Percentiles rank a stretch among this genome's conserved stretches.
Conservation (phyloP, 1,284 basidiomycete species). For the Hypsizygus ulmarius region DNA sequence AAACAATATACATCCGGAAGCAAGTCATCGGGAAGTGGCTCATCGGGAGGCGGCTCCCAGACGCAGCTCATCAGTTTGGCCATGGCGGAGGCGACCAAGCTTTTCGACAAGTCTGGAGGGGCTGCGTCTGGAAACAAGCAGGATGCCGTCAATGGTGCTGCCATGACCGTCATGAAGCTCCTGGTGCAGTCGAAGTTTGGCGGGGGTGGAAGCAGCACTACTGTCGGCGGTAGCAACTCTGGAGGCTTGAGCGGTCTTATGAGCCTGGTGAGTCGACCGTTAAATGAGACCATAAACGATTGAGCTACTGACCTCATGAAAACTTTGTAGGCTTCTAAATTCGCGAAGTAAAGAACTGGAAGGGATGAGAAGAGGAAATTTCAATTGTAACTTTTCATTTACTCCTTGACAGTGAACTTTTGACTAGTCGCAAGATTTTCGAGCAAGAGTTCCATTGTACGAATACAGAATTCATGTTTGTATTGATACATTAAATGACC, state of each 20-base stretch:
- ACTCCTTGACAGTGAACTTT: too few relatives aligned
- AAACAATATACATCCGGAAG: too few relatives aligned
- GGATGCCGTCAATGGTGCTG: conserved; percentile 78
- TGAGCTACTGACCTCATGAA: too few relatives aligned
- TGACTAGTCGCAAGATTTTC: too few relatives aligned
- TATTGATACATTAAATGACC: neutral
- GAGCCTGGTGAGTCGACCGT: conserved; percentile 44
- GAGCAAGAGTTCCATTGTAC: neutral
- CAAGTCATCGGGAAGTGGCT: conserved; percentile 48
- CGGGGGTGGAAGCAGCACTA: conserved; percentile 21
- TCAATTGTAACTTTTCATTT: too few relatives aligned
- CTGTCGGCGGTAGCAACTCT: conserved; percentile 58
- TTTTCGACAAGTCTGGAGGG: conserved; percentile 73
- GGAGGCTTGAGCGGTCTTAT: conserved; percentile 61
- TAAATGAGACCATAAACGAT: neutral
- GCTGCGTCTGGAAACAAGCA: conserved; percentile 70
- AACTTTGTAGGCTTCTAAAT: conserved; percentile 48
- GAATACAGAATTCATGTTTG: neutral
- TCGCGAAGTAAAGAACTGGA: conserved; percentile 22
- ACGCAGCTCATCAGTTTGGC: conserved; percentile 76
- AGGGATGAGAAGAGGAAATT: neutral
- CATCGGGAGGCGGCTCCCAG: conserved; percentile 37
- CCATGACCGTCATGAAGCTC: conserved; percentile 82
- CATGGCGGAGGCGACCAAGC: conserved; percentile 74
- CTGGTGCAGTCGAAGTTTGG: conserved; percentile 66